Conservation (phyloP, 805 yeast species). For the Blastobotrys robertii region DNA sequence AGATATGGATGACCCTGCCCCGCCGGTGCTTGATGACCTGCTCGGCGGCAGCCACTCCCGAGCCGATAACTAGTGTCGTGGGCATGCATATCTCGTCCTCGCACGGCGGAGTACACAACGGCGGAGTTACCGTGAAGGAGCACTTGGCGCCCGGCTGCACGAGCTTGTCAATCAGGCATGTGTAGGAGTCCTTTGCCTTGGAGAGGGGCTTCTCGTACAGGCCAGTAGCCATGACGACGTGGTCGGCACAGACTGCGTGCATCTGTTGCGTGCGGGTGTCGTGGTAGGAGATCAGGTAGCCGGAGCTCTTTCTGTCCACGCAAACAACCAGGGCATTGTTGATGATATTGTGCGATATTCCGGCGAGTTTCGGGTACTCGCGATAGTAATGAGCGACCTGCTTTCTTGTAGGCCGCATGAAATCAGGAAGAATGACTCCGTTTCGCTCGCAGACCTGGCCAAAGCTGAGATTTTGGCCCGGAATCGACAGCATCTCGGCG, state of each 20-base stretch:
- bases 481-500: conserved; percentile 28
- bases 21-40: conserved; percentile 15
- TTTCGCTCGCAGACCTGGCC: conserved; percentile 13
- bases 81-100: background rate
- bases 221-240: conserved; percentile 22
- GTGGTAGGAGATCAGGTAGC: background rate
- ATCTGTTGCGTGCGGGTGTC: background rate
- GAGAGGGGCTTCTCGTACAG: conserved; percentile 16
- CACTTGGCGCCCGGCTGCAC: background rate
- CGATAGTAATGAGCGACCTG: conserved; percentile 23
- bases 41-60: conserved; percentile 29
- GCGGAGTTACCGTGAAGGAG: conserved; percentile 4
- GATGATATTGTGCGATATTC: conserved; percentile 13
- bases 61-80: conserved; percentile 19
- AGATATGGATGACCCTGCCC: conserved; percentile 18
- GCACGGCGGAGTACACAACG: conserved; percentile 3
- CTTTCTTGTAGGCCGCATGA: conserved; percentile 20
- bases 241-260: background rate
- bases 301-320: conserved; percentile 1
- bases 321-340: conserved; percentile 11
- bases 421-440: conserved; percentile 11
- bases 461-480: conserved; percentile 20
- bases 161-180: background rate
- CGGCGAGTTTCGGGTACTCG: conserved; percentile 19
- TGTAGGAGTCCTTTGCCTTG: background rate